phyloP scores from a whole-genome alignment of 1,284 basidiomycete species.

The Cryptococcus maquisensis region DNA sequence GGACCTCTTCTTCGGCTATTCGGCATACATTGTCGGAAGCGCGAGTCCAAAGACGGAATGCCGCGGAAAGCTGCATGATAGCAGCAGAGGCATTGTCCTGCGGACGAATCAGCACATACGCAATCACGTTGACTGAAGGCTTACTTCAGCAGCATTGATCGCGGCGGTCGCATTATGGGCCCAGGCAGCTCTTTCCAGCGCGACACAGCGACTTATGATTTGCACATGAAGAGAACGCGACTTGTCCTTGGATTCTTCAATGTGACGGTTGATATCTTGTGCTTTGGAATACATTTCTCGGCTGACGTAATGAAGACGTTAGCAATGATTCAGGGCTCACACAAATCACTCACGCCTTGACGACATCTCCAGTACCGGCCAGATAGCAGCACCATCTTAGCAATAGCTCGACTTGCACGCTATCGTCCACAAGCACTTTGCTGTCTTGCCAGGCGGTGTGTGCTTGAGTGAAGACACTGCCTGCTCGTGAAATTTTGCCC shows the following conservation, averaged over 20 bases:
- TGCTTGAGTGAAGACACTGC: slow-evolving; percentile 58
- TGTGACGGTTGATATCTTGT: slow-evolving; percentile 51
- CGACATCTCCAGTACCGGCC: slow-evolving; percentile 59
- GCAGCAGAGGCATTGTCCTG: slow-evolving; percentile 65
- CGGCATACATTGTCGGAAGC: slow-evolving; percentile 67
- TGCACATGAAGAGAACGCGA: slow-evolving; percentile 48
- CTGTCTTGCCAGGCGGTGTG: slow-evolving; percentile 49
- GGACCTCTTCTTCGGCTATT: slow-evolving; percentile 49
- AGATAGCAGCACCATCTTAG: slow-evolving; percentile 65
- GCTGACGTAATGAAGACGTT: not conserved
- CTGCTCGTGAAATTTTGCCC: slow-evolving; percentile 67
- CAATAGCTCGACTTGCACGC: slow-evolving; percentile 55
- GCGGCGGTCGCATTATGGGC: slow-evolving; percentile 65
- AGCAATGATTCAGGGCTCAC: not conserved
- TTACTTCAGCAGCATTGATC: slow-evolving; percentile 64
- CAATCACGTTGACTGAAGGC: slow-evolving; percentile 14
- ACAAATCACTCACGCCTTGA: slow-evolving; percentile 56
- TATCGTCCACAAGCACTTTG: slow-evolving; percentile 15
- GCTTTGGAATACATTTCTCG: slow-evolving; percentile 17
- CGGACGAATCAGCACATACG: not conserved
- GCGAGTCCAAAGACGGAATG: slow-evolving; percentile 73
- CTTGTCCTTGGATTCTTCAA: slow-evolving; percentile 9
- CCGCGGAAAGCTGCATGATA: slow-evolving; percentile 62
- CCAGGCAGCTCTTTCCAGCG: slow-evolving; percentile 64
- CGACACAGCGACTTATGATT: slow-evolving; percentile 57